A percentile compares a stretch with the other conserved stretches of the same genome.
Evolutionary conservation across 164 flowering plant genomes (phyloP).

Genomic region (Chimonanthus praecox): DNA sequence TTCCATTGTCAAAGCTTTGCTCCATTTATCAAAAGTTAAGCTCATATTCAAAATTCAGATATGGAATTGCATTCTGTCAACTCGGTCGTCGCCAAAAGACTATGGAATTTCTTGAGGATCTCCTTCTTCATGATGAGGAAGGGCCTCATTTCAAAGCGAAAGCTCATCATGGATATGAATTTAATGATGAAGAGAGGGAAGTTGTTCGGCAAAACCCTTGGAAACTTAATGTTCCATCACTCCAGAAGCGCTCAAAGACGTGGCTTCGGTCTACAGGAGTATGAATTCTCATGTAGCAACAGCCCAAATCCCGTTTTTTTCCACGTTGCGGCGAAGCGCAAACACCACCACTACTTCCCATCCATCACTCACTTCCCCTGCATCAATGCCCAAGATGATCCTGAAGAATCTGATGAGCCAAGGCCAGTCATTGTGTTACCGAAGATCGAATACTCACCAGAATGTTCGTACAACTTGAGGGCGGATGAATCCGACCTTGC

Average conservation of each 20-base stretch:
- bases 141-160: conserved; percentile 42
- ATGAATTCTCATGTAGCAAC: conserved; percentile 57
- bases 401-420: conserved; percentile 14
- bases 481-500: conserved; percentile 13
- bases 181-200: conserved; percentile 50
- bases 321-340: conserved; percentile 35
- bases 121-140: conserved; percentile 47
- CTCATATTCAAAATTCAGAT: not conserved
- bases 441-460: conserved; percentile 31
- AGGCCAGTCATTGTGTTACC: conserved; percentile 28
- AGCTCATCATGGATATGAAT: conserved; percentile 46
- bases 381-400: conserved; percentile 27
- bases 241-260: conserved; percentile 13
- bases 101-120: conserved; percentile 45
- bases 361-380: conserved; percentile 46
- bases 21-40: no score
- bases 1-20: not conserved
- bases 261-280: conserved; percentile 35
- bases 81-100: conserved; percentile 33
- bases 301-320: conserved; percentile 54
- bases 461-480: conserved; percentile 21
- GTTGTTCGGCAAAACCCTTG: conserved; percentile 29
- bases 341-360: conserved; percentile 31
- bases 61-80: conserved; percentile 34
- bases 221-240: conserved; percentile 26